Evolutionary conservation across 371 early-diverging fungal genomes (phyloP), one percentile per base, ranked within the genome.

Genomic region (Syncephalis plumigaleata): DNA sequence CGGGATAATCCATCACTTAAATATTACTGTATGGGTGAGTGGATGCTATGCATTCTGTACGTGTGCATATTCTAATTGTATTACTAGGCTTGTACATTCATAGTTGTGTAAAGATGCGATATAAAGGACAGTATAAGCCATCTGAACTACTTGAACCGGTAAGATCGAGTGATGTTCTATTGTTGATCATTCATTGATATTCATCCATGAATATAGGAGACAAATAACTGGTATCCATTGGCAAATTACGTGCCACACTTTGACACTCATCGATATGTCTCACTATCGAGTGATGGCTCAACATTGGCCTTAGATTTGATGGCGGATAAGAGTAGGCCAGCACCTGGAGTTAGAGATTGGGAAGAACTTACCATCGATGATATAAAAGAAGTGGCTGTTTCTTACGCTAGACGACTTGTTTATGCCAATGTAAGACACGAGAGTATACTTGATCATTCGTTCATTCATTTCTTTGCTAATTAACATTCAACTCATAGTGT

Each of bases 71-170:
- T 8, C 15, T 40, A 16, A 40, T n/a, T 51, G 54, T 31, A 17
- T 8, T 42, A 13, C 2, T 55, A 74, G 92, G 91, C 0, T 91
- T 70, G 54, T 93, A 87, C 57, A 84, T 95, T 36, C 87, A 91
- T 44, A 59, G 69, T 4, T 93, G 93, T 52, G 69, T 67, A 13
- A 93, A 96, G 56, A 93, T 96, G 94, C 62, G 66, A 1, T 95
- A 95, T 63, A 96, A 96, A 57, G 88, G 74, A 2, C 74, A 79
- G 25, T 92, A 81, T 58, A 60, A 69, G 15, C 93, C 94, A 0
- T 84, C 88, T 0, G 80, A 81, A 21, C 58, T 95, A 25, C 58
- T 87, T 26, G 87, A 88, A 47, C 68, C 74, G 7, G 66, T 66
- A 55, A 51, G 56, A 31, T 47, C 9, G 4, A 31, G 31, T 11